Evolutionary conservation across 148 eudicot genomes (phyloP), one percentile per base, ranked within the genome.

Genomic region (Polygonum aviculare): DNA sequence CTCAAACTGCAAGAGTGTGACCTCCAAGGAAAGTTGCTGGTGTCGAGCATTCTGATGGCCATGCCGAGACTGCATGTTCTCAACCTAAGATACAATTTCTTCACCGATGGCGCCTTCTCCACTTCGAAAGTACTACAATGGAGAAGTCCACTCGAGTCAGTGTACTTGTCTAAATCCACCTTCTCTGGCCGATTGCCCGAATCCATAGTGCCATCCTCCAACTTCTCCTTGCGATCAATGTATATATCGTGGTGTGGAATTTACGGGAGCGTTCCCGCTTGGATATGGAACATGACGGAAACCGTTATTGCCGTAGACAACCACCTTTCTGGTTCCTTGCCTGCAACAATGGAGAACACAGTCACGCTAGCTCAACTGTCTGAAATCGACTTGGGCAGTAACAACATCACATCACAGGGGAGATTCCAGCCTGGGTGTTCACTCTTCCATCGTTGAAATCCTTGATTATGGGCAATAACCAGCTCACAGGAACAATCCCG

Each of bases 281-380:
- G 79, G 83, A 33, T 77, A 8, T 80, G 80, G 83, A 80, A 75
- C 21, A n/a, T 65, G 15, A 44, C 79, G 11, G 55, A 38, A 38
- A 48, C 0, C 7, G 47, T 50, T 12, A 0, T 3, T 8, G 63
- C 55, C 2, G 0, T 0, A 0, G 0, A 0, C 5, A 55, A 55
- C 48, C 38, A 16, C 15, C 10, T 75, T 33, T 36, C 1, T 7
- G 67, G 77, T 10, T 41, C 39, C 31, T 21, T 75, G 5, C 77
- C 77, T 6, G 3, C 16, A 3, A 5, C 35, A 8, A 8, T 75
- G 47, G 44, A 4, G 9, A 77, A 50, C 36, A 36, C 22, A 3
- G 62, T 2, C 22, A 52, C 57, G 0, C 51, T 77, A 50, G 59
- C 7, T 19, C 72, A 12, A 39, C 59, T 79, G 3, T 12, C 6